Evolutionary conservation across 176 grass and related monocot species (phyloP), one percentile per base, ranked within the genome.

Genomic region (Raddia guianensis): DNA sequence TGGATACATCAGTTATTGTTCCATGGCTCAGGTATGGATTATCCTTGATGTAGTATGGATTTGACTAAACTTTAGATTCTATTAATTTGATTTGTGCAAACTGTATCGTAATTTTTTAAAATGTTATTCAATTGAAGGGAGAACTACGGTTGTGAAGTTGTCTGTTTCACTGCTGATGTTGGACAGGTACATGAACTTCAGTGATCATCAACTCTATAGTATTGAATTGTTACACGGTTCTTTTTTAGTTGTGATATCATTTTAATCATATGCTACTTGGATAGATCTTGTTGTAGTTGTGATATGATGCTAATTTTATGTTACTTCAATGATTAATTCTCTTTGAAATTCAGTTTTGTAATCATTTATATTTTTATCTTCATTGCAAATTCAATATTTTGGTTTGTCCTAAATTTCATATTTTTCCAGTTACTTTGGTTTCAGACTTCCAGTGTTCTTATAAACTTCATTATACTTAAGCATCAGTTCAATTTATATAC

Each of bases 101-200:
- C 45, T 72, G 13, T 56, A 27, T 55, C 9, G 4, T 40, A 40
- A 40, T 70, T 12, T 40, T 19, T 72, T 67, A 87, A 27, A 27
- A 27, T 1, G 20, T 62, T 80, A 78, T 51, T 79, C 35, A 61
- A 35, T 87, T 90, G 48, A 82, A 97, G 91, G 89, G 91, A 93
- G 85, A 94, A 93, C 79, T 99, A 99, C 90, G 96, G 92, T 66
- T 99, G 96, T 80, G 92, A 99, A 87, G 96, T 99, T 9, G 88
- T 99, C 9, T 99, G 96, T 75, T 95, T 99, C 72, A 99, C 96
- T 82, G 96, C 96, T 77, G 93, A 99, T 71, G 93, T 99, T 87
- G 96, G 93, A 10, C 96, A 99, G 91, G 96, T 99, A 88, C 66
- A 78, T 20, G 50, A 32, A 59, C 53, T n/a, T 49, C n/a, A 42